phyloP scores from a whole-genome alignment of 2,329 filamentous ascomycete genomes.

The Fusarium buharicum region DNA sequence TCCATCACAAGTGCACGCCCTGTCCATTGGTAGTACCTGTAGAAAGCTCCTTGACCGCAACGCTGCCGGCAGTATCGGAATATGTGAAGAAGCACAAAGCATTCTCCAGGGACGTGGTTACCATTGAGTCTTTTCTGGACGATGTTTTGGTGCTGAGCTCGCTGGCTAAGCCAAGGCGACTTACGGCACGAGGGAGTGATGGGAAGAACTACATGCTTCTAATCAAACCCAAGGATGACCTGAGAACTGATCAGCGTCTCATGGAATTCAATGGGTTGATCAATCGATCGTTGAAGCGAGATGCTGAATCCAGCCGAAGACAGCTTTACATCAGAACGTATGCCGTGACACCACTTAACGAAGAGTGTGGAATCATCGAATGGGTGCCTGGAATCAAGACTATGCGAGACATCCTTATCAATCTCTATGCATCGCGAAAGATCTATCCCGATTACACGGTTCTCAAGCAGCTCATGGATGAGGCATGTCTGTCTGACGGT shows the following conservation, averaged over 20 bases:
- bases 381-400: slow-evolving; percentile 98
- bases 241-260: slow-evolving; percentile 95
- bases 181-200: slow-evolving; percentile 89
- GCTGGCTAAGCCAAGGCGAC: slow-evolving; percentile 88
- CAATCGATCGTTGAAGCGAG: slow-evolving; percentile 90
- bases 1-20: slow-evolving; percentile 85
- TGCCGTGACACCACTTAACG: slow-evolving; percentile 93
- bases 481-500: slow-evolving; percentile 63
- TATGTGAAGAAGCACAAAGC: slow-evolving; percentile 81
- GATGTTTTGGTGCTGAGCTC: slow-evolving; percentile 92
- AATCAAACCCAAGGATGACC: slow-evolving; percentile 97
- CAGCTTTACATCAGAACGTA: slow-evolving; percentile 97
- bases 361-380: slow-evolving; percentile 97
- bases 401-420: slow-evolving; percentile 87
- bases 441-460: slow-evolving; percentile 75
- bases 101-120: slow-evolving; percentile 87
- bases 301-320: slow-evolving; percentile 88
- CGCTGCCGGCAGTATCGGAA: slow-evolving; percentile 78
- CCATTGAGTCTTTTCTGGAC: slow-evolving; percentile 82
- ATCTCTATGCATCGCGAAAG: slow-evolving; percentile 79
- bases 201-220: slow-evolving; percentile 89
- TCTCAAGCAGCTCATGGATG: slow-evolving; percentile 72
- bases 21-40: slow-evolving; percentile 89
- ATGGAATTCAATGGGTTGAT: slow-evolving; percentile 99
- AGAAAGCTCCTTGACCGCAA: slow-evolving; percentile 84